Evolutionary conservation across 1,284 basidiomycete species (phyloP).

Genomic region (Coniferiporia sulphurascens): DNA sequence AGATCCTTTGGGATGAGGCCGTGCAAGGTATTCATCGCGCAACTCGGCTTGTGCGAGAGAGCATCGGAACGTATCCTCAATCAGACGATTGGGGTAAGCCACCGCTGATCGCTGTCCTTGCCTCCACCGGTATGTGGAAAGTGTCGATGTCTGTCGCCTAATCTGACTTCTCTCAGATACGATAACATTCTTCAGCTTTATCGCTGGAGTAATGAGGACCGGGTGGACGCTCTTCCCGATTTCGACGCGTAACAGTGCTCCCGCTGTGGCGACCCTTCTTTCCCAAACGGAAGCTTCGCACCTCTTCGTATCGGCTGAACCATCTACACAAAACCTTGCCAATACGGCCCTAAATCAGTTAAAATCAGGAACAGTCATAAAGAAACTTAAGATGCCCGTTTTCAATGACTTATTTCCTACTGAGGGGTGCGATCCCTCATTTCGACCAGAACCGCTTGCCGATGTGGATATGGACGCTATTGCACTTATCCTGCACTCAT

Average conservation of each 20-base stretch:
- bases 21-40: too few species aligned
- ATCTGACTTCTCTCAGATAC: constrained; percentile 9
- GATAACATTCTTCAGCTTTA: constrained; percentile 14
- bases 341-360: background rate
- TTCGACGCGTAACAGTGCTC: constrained; percentile 16
- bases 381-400: constrained; percentile 3
- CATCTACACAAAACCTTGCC: constrained; percentile 6
- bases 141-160: background rate
- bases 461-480: too few species aligned
- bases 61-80: too few species aligned
- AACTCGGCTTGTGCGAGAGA: too few species aligned
- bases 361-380: background rate
- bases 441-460: background rate
- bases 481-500: constrained; percentile 18
- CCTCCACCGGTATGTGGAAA: background rate
- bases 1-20: too few species aligned
- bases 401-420: constrained; percentile 15
- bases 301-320: constrained; percentile 15
- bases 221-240: too few species aligned
- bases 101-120: too few species aligned
- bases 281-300: constrained; percentile 6
- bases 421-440: background rate
- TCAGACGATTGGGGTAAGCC: too few species aligned
- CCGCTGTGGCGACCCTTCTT: constrained; percentile 15
- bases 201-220: constrained; percentile 17